phyloP scores from a whole-genome alignment of 768 basidiomycete species.

The Suillus decipiens region DNA sequence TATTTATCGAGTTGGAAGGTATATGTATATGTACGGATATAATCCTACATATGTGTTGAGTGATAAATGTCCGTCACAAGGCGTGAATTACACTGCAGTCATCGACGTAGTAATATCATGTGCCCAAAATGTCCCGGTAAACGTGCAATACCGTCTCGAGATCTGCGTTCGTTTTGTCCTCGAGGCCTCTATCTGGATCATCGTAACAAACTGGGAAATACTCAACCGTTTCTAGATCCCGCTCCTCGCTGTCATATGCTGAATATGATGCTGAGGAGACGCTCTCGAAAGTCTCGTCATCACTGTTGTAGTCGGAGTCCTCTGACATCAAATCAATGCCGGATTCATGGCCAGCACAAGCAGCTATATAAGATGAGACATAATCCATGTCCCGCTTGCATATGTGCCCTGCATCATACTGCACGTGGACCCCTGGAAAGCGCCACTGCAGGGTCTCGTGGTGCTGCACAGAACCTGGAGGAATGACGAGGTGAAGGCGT shows the following conservation, averaged over 20 bases:
- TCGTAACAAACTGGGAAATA: background rate
- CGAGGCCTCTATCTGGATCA: background rate
- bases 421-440: constrained; percentile 11
- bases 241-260: constrained; percentile 13
- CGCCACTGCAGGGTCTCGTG: background rate
- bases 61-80: background rate
- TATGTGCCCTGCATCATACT: constrained; percentile 4
- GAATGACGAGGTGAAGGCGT: constrained; percentile 1
- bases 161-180: background rate
- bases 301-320: background rate
- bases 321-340: background rate
- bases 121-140: background rate
- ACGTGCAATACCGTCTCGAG: background rate
- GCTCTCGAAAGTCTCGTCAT: background rate
- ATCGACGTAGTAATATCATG: background rate
- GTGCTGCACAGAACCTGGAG: background rate
- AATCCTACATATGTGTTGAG: background rate
- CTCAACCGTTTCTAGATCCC: constrained; percentile 6
- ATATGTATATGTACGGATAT: background rate
- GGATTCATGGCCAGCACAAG: background rate
- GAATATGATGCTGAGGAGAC: constrained; percentile 6
- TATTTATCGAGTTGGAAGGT: constrained; percentile 6
- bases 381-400: constrained; percentile 11
- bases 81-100: background rate
- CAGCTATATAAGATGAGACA: background rate